phyloP scores from a whole-genome alignment of 257 asterid species.

The Plantago ovata region DNA sequence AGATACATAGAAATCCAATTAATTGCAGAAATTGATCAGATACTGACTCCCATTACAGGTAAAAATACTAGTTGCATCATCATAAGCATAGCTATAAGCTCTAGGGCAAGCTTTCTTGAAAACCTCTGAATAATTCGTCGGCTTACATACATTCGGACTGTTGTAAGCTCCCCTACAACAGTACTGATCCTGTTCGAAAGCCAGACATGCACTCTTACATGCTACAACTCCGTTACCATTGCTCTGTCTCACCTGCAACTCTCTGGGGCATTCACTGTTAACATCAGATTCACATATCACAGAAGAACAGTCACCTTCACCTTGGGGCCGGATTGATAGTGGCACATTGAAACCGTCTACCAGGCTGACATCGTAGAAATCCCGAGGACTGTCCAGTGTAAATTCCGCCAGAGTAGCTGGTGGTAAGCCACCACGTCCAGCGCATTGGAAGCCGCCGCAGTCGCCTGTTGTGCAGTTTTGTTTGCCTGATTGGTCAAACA shows the following conservation, averaged over 20 bases:
- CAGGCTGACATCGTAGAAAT: constrained; percentile 72
- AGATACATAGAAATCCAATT: not conserved
- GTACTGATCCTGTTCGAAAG: constrained; percentile 42
- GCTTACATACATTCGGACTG: constrained; percentile 47
- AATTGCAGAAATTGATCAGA: constrained; percentile 32
- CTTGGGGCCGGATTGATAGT: too few relatives aligned
- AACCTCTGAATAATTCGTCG: constrained; percentile 39
- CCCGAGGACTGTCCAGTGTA: constrained; percentile 47
- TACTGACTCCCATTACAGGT: constrained; percentile 56
- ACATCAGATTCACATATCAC: constrained; percentile 36
- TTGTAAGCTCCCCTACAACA: constrained; percentile 53
- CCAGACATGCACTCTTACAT: constrained; percentile 61
- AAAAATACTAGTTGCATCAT: constrained; percentile 54
- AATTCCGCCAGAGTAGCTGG: constrained; percentile 72
- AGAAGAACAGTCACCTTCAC: constrained; percentile 24
- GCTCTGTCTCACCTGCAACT: constrained; percentile 26
- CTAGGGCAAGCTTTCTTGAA: constrained; percentile 59
- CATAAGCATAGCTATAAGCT: constrained; percentile 62
- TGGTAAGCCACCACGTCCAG: constrained; percentile 51
- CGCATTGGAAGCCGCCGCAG: constrained; percentile 50
- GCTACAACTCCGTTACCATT: constrained; percentile 33
- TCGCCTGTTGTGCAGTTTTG: constrained; percentile 62
- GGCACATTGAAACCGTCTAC: constrained; percentile 77
- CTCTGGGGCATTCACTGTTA: constrained; percentile 48
- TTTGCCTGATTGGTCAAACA: constrained; percentile 43